Evolutionary conservation across 2,329 filamentous ascomycete genomes (phyloP), one percentile per base, ranked within the genome.

Genomic region (Calonectria hawksworthii): DNA sequence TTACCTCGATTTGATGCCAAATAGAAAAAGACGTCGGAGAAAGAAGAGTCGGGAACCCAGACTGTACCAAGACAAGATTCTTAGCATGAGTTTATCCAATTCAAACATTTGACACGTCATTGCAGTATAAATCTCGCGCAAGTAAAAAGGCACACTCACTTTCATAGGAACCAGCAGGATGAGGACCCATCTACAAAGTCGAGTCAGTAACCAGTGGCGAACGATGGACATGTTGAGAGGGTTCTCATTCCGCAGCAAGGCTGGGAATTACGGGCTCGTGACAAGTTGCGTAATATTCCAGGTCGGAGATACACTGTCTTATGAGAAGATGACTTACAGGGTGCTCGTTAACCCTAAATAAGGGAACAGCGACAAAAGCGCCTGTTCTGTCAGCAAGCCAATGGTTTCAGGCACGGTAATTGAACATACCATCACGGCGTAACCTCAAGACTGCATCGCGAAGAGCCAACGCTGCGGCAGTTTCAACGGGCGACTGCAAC

Each of bases 301-400:
- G 14, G 9, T 2, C 26, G 18, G 4, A 10, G 14, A 21, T 41
- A 21, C 14, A 41, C 7, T 30, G 23, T n/a, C n/a, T n/a, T n/a
- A n/a, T n/a, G n/a, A n/a, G n/a, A n/a, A n/a, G n/a, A 30, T 41
- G 28, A 63, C 56, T 63, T 63, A 63, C 56, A 41, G 56, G 56
- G 36, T 63, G 56, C 14, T 63, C 56, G 14, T 63, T 63, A 1
- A 63, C 56, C 9, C 56, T 28, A 9, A 63, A 63, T 23, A 63
- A 63, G 5, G 56, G 56, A 30, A 63, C 56, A 41, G 56, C 56
- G 34, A 63, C 56, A 26, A 63, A 63, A 7, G 56, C 56, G 23
- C 56, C 56, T 63, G 16, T 30, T 11, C 34, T 21, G 18, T 16
- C 21, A 38, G 21, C 23, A 26, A 16, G 14, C 5, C 56, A 41